Evolutionary conservation across 164 flowering plant genomes (phyloP), one percentile per base, ranked within the genome.

Genomic region (Malania oleifera): DNA sequence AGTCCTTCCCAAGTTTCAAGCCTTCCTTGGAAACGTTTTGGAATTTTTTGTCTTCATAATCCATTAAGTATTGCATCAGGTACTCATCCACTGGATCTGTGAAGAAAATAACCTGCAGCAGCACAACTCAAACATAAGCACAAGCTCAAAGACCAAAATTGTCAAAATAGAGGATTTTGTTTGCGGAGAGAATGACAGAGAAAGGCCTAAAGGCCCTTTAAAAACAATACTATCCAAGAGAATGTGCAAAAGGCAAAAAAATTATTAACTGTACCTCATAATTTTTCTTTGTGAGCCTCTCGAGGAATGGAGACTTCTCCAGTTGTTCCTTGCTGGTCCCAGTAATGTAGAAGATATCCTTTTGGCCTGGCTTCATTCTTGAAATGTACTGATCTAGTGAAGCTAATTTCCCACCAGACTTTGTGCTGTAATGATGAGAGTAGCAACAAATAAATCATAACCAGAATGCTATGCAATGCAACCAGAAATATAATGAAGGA

Each of bases 21-120:
- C 99, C 99, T 67, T 93, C 99, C 75, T 93, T 93, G 43, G 97
- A 90, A 28, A 90, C 96, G 60, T 90, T 88, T 61, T 90, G 97
- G 88, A 93, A 90, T 56, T 90, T 90, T 65, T 83, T 83, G 78
- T 86, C 97, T 61, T 93, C 97, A 48, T 90, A 93, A 31, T 93
- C 97, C 96, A 90, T 93, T 70, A 93, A 64, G 64, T 93, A 90
- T 71, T 90, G 97, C 96, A 93, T 90, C 68, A 90, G 74, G 67
- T 90, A 93, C 48, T 93, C 98, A 69, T 93, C 99, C 37, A 93
- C 97, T 14, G 99, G 97, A 73, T 93, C 99, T 0, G 97, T 90
- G 80, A 93, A 87, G 87, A 84, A 88, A 50, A 93, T 90, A 51
- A 93, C 99, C 98, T 92, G 82, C 64, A 70, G 65, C 7, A 44